A percentile compares a stretch with the other conserved stretches of the same genome.
These are phyloP conservation scores for Botrytis elliptica DNA, from an alignment of 2,329 filamentous ascomycete species.

Conservation along the genomic window DNA sequence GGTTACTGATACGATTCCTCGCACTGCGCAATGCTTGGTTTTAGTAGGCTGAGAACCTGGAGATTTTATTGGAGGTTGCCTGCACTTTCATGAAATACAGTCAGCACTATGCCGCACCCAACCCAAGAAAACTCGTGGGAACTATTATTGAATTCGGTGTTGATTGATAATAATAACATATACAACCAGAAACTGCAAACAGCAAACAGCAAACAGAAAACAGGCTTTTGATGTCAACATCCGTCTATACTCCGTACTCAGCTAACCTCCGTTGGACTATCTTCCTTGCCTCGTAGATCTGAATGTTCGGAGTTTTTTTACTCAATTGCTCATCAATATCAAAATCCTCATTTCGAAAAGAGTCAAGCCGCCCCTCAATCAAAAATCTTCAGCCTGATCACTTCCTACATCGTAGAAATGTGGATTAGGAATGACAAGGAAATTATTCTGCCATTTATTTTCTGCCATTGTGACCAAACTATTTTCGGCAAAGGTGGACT, in stretches of 20 bases:
- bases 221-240: not conserved
- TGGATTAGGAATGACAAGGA: constrained; percentile 1
- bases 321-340: not conserved
- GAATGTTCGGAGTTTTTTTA: not conserved
- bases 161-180: constrained; percentile 7
- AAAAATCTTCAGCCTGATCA: constrained; percentile 16
- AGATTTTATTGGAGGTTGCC: not conserved
- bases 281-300: not conserved
- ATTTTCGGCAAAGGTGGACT: not conserved
- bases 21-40: not conserved
- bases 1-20: not conserved
- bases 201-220: not conserved
- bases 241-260: not conserved
- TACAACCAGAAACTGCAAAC: not conserved
- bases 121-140: not conserved
- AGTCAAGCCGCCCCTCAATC: not conserved
- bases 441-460: constrained; percentile 12
- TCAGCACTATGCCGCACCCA: constrained; percentile 18
- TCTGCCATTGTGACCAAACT: constrained; percentile 13
- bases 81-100: constrained; percentile 13
- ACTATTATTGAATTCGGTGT: not conserved
- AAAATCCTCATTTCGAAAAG: not conserved
- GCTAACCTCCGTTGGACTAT: not conserved
- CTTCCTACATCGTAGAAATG: constrained; percentile 3
- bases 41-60: constrained; percentile 9